These are phyloP conservation scores for Phytophthora citricola DNA, from an alignment of 352 stramenopile species.

Conservation along the genomic window DNA sequence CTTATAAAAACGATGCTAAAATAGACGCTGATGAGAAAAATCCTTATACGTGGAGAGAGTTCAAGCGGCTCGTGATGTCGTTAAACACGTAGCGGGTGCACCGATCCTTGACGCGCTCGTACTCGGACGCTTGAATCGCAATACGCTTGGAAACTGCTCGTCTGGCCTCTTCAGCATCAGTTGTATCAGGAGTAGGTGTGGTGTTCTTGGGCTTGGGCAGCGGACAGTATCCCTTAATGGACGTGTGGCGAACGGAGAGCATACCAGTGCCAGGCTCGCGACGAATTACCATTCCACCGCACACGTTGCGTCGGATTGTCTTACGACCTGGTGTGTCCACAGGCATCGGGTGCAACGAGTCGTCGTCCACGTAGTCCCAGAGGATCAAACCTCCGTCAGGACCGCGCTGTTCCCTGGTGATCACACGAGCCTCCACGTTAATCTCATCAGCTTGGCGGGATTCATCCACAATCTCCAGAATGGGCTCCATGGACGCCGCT, in stretches of 20 bases:
- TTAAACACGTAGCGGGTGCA: conserved; percentile 68
- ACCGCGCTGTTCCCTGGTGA: conserved; percentile 50
- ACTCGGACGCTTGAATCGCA: conserved; percentile 59
- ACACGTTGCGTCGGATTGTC: conserved; percentile 58
- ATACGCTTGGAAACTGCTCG: conserved; percentile 48
- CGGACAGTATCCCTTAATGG: conserved; percentile 67
- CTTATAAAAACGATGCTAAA: no score
- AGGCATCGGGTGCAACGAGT: conserved; percentile 52
- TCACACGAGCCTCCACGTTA: conserved; percentile 62
- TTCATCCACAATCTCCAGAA: conserved; percentile 41
- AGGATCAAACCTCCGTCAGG: conserved; percentile 49
- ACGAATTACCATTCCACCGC: conserved; percentile 51
- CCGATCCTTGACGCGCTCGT: conserved; percentile 52
- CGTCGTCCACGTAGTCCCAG: conserved; percentile 78
- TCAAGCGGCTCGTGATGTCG: conserved; percentile 33
- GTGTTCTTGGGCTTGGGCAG: conserved; percentile 22
- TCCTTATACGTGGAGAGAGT: conserved; percentile 12
- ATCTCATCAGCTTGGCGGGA: conserved; percentile 39
- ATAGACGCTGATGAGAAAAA: no score
- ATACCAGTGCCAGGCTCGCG: conserved; percentile 46
- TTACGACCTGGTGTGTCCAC: conserved; percentile 15
- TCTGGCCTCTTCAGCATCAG: conserved; percentile 41
- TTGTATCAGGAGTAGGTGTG: not conserved
- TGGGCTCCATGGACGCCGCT: conserved; percentile 42
- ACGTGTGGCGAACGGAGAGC: conserved; percentile 65